Evolutionary conservation across 805 yeast genomes (phyloP), one percentile per base, ranked within the genome.

Genomic region (Dipodascus albidus): DNA sequence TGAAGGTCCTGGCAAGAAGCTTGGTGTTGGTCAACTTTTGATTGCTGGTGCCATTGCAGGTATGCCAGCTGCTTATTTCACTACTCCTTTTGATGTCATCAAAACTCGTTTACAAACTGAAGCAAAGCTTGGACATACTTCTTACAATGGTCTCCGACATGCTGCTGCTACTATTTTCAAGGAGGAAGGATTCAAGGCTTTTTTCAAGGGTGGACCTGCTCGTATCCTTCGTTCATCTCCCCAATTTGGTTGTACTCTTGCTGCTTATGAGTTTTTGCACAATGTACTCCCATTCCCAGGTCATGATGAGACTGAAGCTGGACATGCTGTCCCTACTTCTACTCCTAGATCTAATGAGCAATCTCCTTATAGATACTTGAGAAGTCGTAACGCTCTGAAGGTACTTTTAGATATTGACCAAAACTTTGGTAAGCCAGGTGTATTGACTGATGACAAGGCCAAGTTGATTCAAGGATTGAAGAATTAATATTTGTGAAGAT

Each of bases 81-180:
- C 99, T 1, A 91, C 99, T 0, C 99, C 99, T 1, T 89, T 88
- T 64, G 99, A 91, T 74, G 98, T 91, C 50, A 86, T 93, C 62
- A 91, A 91, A 73, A 91, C 99, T 2, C 82, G 98, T 69, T 74
- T 91, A 58, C 99, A 91, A 72, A 82, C 88, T 56, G 95, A 83
- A 66, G 76, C 87, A 3, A 81, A 84, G 57, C 71, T 76, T 53
- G 91, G 90, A 53, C 96, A 87, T 63, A 77, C 85, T 15, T 78
- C 78, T 49, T 91, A 91, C 71, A 75, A 69, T 22, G 91, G 95
- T 55, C 83, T 91, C 53, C 62, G 74, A 27, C 90, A 89, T 69
- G 95, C 96, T 21, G 85, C 83, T 47, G 67, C 71, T 31, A 79
- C 85, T 2, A 89, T 91, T 54, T 67, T 81, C 60, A 79, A 71